These are phyloP conservation scores for Mrakia blollopis DNA, from an alignment of 768 basidiomycete genomes.

Conservation along the genomic window DNA sequence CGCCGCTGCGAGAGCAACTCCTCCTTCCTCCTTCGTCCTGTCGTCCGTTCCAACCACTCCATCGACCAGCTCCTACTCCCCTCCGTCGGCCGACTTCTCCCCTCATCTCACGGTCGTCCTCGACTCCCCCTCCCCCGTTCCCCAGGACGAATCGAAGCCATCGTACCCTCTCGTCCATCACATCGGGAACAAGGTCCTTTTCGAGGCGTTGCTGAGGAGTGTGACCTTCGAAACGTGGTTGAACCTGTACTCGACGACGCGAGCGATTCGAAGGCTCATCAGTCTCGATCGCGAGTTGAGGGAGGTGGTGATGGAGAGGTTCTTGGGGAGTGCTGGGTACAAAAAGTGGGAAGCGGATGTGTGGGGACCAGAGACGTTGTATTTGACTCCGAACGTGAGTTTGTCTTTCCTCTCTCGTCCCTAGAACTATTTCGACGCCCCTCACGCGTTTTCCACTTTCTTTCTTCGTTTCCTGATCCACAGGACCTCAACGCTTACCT, in stretches of 20 bases:
- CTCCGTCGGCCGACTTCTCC: not conserved
- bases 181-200: slow-evolving; percentile 53
- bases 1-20: not conserved
- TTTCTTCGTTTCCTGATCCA: slow-evolving; percentile 23
- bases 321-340: slow-evolving; percentile 68
- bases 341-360: slow-evolving; percentile 55
- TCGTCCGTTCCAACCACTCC: not conserved
- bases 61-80: not conserved
- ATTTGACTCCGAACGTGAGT: slow-evolving; percentile 59
- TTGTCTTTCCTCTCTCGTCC: too few species aligned
- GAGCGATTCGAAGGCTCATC: slow-evolving; percentile 52
- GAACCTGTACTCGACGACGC: slow-evolving; percentile 56
- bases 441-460: slow-evolving; percentile 9
- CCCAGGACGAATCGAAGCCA: not conserved
- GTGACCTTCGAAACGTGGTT: slow-evolving; percentile 72
- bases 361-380: slow-evolving; percentile 53
- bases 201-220: slow-evolving; percentile 56
- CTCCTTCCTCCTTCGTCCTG: not conserved
- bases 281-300: slow-evolving; percentile 53
- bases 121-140: not conserved
- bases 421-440: slow-evolving; percentile 1
- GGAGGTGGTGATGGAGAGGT: slow-evolving; percentile 66
- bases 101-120: not conserved
- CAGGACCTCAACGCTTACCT: slow-evolving; percentile 77
- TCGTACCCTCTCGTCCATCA: not conserved